Evolutionary conservation across 495 filamentous ascomycete species (phyloP).

Genomic region (Penicillium riverlandense): DNA sequence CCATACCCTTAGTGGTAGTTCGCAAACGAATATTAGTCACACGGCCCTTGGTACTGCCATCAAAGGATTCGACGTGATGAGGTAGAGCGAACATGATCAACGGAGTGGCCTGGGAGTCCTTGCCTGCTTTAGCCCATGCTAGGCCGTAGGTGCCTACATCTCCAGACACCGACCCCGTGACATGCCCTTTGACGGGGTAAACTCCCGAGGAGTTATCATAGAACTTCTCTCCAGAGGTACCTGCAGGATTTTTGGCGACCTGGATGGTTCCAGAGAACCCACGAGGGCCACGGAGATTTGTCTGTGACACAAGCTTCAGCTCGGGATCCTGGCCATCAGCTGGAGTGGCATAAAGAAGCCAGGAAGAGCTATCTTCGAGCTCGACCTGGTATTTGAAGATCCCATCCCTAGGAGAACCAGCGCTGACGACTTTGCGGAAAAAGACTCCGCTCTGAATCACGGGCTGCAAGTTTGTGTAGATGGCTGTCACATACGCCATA

Average conservation of each 20-base stretch:
- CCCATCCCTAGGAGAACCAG: slow-evolving; percentile 47
- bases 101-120: slow-evolving; percentile 27
- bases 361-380: slow-evolving; percentile 65
- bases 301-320: slow-evolving; percentile 40
- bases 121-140: slow-evolving; percentile 60
- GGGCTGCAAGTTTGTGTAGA: slow-evolving; percentile 66
- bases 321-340: slow-evolving; percentile 35
- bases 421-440: slow-evolving; percentile 59
- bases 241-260: slow-evolving; percentile 64
- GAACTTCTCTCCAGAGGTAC: slow-evolving; percentile 51
- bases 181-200: slow-evolving; percentile 54
- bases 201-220: slow-evolving; percentile 73
- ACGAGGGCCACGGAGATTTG: slow-evolving; percentile 39
- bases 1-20: slow-evolving; percentile 82
- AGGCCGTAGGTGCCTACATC: slow-evolving; percentile 64
- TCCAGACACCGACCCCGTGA: slow-evolving; percentile 56
- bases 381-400: slow-evolving; percentile 71
- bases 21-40: slow-evolving; percentile 56
- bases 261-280: slow-evolving; percentile 69
- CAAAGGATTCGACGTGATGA: slow-evolving; percentile 76
- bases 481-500: slow-evolving; percentile 76
- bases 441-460: slow-evolving; percentile 65
- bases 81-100: slow-evolving; percentile 86
- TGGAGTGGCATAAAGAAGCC: slow-evolving; percentile 75
- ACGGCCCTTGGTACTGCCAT: slow-evolving; percentile 45